These are phyloP conservation scores for Oryza longistaminata DNA, from an alignment of 176 grass and related monocot genomes.

Conservation along the genomic window DNA sequence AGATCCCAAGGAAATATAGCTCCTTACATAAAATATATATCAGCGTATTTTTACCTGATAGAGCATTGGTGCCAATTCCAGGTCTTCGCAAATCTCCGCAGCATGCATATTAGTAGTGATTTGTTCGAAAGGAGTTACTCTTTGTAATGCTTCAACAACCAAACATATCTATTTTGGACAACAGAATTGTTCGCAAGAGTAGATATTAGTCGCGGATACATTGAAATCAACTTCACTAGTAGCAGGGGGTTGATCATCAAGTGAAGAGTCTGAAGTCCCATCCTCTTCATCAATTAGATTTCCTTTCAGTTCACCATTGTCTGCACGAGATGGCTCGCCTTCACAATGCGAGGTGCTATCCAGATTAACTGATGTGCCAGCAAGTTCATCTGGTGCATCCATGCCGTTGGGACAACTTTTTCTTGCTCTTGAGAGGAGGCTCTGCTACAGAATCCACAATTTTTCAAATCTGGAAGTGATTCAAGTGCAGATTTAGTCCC, in stretches of 20 bases:
- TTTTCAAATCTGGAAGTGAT: constrained; percentile 42
- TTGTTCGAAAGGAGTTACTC: constrained; percentile 83
- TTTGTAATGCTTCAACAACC: constrained; percentile 90
- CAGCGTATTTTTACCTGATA: constrained; percentile 74
- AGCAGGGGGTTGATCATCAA: constrained; percentile 66
- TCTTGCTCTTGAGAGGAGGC: constrained; percentile 24
- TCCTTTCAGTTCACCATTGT: constrained; percentile 35
- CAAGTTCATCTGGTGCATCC: constrained; percentile 46
- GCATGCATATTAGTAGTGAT: constrained; percentile 96
- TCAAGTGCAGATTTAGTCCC: constrained; percentile 43
- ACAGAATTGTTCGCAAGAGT: constrained; percentile 84
- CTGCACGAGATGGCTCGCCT: constrained; percentile 37
- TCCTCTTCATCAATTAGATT: constrained; percentile 49
- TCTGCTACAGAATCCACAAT: constrained; percentile 27
- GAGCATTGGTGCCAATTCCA: constrained; percentile 86
- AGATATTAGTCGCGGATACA: constrained; percentile 63
- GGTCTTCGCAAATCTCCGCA: constrained; percentile 84
- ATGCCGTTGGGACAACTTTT: constrained; percentile 30
- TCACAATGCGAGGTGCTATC: constrained; percentile 31
- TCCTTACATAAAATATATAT: constrained; percentile 14
- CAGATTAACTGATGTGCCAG: constrained; percentile 34
- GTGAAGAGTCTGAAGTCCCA: constrained; percentile 70
- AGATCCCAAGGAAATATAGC: constrained; percentile 24
- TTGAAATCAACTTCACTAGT: constrained; percentile 95
- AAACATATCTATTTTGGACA: constrained; percentile 89